Evolutionary conservation across 73 alveolate genomes (phyloP).

Genomic region (Symbiodinium pilosum): DNA sequence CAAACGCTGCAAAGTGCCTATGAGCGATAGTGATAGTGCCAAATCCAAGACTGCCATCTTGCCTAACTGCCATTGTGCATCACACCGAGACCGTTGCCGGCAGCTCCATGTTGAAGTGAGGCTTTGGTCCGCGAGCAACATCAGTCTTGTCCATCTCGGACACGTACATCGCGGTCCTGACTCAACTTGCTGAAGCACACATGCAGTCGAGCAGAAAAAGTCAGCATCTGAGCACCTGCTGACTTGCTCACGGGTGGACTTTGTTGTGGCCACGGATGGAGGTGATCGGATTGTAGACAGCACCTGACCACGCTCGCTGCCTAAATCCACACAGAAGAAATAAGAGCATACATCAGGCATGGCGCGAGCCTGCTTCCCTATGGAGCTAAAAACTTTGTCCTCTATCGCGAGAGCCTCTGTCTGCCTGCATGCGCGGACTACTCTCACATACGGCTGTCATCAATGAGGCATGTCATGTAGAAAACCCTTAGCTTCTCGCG

Average conservation of each 20-base stretch:
- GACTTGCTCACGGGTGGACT: slow-evolving; percentile 65
- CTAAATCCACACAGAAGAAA: background rate
- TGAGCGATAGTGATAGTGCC: too few relatives aligned
- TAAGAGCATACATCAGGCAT: background rate
- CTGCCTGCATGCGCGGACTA: background rate
- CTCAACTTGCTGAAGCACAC: too few relatives aligned
- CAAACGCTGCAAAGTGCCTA: too few relatives aligned
- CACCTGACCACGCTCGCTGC: background rate
- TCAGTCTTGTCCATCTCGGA: slow-evolving; percentile 23
- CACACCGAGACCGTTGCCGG: slow-evolving; percentile 18
- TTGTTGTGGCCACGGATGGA: slow-evolving; percentile 35
- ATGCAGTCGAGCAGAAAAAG: too few relatives aligned
- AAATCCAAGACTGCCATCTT: too few relatives aligned
- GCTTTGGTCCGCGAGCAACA: slow-evolving; percentile 36
- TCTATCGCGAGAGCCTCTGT: slow-evolving; percentile 64
- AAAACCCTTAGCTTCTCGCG: background rate
- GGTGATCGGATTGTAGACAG: slow-evolving; percentile 72
- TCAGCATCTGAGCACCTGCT: slow-evolving; percentile 39
- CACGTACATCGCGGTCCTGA: slow-evolving; percentile 48
- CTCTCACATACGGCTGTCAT: too few relatives aligned
- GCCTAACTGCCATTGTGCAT: background rate
- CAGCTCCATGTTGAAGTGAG: slow-evolving; percentile 62
- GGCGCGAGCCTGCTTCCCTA: slow-evolving; percentile 63
- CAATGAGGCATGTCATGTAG: too few relatives aligned
- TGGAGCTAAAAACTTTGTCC: slow-evolving; percentile 92